Conservation (phyloP, 2,329 filamentous ascomycete species). For the Diaporthe velutina region DNA sequence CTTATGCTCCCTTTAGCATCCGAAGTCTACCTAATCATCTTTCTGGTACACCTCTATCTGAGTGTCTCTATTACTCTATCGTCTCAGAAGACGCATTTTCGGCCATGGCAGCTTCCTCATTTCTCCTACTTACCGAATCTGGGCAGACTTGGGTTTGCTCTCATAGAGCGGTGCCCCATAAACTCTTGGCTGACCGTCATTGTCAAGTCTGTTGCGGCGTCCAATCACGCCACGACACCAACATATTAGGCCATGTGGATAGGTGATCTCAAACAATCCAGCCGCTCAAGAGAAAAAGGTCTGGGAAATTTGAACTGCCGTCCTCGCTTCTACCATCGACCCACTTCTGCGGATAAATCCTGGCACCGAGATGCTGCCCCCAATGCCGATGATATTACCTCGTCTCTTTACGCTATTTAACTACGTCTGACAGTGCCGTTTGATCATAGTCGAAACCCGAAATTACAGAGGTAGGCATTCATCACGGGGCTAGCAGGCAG, state of each 20-base stretch:
- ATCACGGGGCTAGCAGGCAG: rapidly evolving
- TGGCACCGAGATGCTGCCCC: too few relatives aligned
- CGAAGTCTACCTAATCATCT: neutral
- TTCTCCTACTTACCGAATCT: too few relatives aligned
- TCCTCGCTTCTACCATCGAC: neutral
- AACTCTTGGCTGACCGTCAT: too few relatives aligned
- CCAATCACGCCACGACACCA: too few relatives aligned
- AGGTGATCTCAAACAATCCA: rapidly evolving
- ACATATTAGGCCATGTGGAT: too few relatives aligned
- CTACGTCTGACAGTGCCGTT: neutral
- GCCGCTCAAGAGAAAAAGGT: too few relatives aligned
- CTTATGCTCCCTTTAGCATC: neutral
- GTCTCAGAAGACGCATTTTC: neutral
- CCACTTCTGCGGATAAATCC: too few relatives aligned
- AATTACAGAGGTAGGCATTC: neutral
- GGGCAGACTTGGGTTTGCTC: too few relatives aligned
- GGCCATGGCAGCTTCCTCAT: too few relatives aligned
- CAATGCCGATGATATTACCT: neutral
- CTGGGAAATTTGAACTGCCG: too few relatives aligned
- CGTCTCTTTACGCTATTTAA: neutral
- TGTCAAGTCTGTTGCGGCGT: too few relatives aligned
- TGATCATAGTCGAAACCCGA: neutral
- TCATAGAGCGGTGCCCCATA: too few relatives aligned
- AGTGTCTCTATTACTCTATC: neutral
- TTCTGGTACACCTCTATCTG: neutral